phyloP scores from a whole-genome alignment of 2,329 filamentous ascomycete species.

The Fusarium sambucinum region DNA sequence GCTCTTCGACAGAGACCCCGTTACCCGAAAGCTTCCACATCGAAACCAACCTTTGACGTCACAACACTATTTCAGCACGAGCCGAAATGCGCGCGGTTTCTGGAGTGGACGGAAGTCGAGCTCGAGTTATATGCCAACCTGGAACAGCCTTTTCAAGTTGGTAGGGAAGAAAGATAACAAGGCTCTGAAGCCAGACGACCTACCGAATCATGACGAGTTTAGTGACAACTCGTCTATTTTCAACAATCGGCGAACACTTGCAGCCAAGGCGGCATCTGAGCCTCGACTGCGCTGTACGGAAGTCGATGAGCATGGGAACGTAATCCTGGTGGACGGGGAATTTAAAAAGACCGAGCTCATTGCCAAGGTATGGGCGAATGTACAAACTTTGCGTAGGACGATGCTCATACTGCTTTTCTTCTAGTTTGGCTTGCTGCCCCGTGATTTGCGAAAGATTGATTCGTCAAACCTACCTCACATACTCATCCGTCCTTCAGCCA shows the following conservation, averaged over 20 bases:
- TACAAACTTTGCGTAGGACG: background rate
- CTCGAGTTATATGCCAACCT: constrained; percentile 51
- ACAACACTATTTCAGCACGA: constrained; percentile 50
- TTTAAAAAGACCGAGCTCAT: constrained; percentile 98
- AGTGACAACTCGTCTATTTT: constrained; percentile 69
- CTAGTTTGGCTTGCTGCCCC: constrained; percentile 90
- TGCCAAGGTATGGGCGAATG: constrained; percentile 74
- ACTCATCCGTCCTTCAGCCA: constrained; percentile 90
- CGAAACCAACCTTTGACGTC: constrained; percentile 17
- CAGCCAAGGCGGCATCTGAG: constrained; percentile 83
- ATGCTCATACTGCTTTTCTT: constrained; percentile 19
- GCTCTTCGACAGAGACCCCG: constrained; percentile 46
- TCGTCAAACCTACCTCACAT: constrained; percentile 96
- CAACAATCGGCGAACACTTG: constrained; percentile 75
- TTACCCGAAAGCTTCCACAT: constrained; percentile 30
- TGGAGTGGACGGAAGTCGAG: constrained; percentile 38
- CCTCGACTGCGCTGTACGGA: constrained; percentile 92
- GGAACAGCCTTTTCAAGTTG: constrained; percentile 64
- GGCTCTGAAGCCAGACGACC: constrained; percentile 67
- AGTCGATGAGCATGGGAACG: constrained; percentile 90
- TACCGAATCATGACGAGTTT: constrained; percentile 70
- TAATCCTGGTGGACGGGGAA: constrained; percentile 92
- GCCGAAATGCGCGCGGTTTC: constrained; percentile 38
- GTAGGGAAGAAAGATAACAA: constrained; percentile 54
- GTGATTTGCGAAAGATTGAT: constrained; percentile 97